phyloP scores from a whole-genome alignment of 2,329 filamentous ascomycete species.

The Aspergillus amoenus region DNA sequence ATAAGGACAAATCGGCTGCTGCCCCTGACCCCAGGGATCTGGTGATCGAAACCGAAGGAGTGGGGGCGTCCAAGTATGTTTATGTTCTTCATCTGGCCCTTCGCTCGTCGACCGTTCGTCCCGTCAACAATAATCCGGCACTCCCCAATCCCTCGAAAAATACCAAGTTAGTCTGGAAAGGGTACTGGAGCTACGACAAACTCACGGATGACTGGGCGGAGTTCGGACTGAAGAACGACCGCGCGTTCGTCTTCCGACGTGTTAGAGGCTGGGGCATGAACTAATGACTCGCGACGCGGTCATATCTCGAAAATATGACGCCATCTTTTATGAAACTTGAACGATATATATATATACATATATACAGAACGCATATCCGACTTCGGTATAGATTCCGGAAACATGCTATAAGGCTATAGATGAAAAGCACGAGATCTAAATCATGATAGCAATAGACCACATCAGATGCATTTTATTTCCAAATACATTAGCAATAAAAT shows the following conservation, averaged over 20 bases:
- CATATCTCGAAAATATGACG: neutral
- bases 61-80: conserved; percentile 68
- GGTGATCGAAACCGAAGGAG: conserved; percentile 83
- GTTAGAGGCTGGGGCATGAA: conserved; percentile 59
- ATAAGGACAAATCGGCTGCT: conserved; percentile 16
- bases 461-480: neutral
- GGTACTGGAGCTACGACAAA: conserved; percentile 87
- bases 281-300: conserved; percentile 15
- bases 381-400: neutral
- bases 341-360: neutral
- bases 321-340: neutral
- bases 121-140: conserved; percentile 40
- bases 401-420: neutral
- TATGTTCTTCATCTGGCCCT: conserved; percentile 80
- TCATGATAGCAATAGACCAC: neutral
- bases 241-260: conserved; percentile 60
- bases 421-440: neutral
- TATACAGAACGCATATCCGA: neutral
- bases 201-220: conserved; percentile 88
- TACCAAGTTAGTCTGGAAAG: conserved; percentile 85
- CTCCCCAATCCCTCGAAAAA: conserved; percentile 60
- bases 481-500: neutral
- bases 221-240: conserved; percentile 67
- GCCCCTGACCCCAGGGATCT: conserved; percentile 56
- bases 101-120: conserved; percentile 52